These are phyloP conservation scores for Aspergillus biplanus DNA, from an alignment of 495 filamentous ascomycete species.

Conservation along the genomic window DNA sequence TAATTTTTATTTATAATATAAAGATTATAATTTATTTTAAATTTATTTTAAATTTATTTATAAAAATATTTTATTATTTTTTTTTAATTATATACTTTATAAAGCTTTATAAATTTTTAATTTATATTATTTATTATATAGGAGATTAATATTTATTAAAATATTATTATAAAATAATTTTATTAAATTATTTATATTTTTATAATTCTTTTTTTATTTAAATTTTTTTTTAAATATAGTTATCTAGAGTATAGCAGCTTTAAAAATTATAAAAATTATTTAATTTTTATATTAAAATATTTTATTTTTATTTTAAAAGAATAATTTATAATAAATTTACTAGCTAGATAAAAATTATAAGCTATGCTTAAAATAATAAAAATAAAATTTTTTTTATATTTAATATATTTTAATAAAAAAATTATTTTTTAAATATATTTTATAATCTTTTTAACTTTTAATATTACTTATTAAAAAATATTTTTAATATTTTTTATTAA, in stretches of 20 bases:
- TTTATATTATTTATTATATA: background rate
- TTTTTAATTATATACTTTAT: background rate
- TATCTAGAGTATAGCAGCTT: too few species aligned
- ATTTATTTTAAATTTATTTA: conserved; percentile 12
- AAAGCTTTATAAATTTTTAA: background rate
- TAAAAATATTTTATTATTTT: background rate
- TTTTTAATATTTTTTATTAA: background rate
- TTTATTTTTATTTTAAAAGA: background rate
- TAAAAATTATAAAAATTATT: background rate
- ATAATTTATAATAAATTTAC: background rate
- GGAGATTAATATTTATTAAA: background rate
- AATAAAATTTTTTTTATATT: background rate
- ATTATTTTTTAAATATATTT: too few species aligned
- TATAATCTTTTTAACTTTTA: background rate
- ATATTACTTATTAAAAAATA: background rate
- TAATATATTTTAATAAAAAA: background rate
- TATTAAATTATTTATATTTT: conserved; percentile 4
- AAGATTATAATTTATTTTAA: background rate
- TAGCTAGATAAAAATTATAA: conserved; percentile 9
- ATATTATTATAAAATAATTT: background rate
- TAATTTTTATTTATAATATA: background rate
- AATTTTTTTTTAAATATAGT: background rate
- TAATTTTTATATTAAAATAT: background rate
- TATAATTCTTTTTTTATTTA: background rate
- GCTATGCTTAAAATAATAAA: background rate